Evolutionary conservation across 495 filamentous ascomycete species (phyloP).

Genomic region (Penicillium roqueforti): DNA sequence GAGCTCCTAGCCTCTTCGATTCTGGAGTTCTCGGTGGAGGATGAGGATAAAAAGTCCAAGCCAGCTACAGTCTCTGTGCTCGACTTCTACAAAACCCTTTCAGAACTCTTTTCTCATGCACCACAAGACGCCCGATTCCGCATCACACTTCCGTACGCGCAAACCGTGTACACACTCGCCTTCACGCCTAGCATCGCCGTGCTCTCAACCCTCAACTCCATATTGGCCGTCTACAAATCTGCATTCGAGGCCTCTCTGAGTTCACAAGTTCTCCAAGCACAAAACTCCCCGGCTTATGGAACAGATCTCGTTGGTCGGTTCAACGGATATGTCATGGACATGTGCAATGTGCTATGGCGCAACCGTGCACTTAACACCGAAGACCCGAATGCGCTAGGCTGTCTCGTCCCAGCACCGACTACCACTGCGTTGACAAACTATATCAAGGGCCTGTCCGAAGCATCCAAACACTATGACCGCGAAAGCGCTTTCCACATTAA

Average conservation of each 20-base stretch:
- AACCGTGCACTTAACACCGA: conserved; percentile 64
- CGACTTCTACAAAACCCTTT: conserved; percentile 62
- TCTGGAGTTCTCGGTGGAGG: conserved; percentile 41
- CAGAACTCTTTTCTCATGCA: conserved; percentile 52
- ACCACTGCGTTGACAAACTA: conserved; percentile 47
- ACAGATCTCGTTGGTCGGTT: conserved; percentile 59
- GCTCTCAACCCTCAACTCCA: conserved; percentile 67
- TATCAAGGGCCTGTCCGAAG: conserved; percentile 36
- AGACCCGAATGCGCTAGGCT: conserved; percentile 69
- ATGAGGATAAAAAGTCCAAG: conserved; percentile 11
- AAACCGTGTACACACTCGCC: conserved; percentile 64
- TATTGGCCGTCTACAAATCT: conserved; percentile 64
- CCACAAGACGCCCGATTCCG: conserved; percentile 47
- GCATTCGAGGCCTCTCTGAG: conserved; percentile 67
- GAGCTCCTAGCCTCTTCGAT: conserved; percentile 60
- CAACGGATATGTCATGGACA: conserved; percentile 86
- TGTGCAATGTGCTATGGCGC: conserved; percentile 83
- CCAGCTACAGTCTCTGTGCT: conserved; percentile 47
- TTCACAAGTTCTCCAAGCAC: conserved; percentile 29
- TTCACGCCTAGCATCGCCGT: conserved; percentile 59
- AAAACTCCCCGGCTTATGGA: conserved; percentile 37
- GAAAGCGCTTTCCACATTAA: conserved; percentile 40
- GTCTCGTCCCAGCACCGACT: conserved; percentile 54
- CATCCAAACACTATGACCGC: conserved; percentile 30
- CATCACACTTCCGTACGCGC: conserved; percentile 62